phyloP scores from a whole-genome alignment of 2,329 filamentous ascomycete genomes.

The Sphaerostilbella broomeana region DNA sequence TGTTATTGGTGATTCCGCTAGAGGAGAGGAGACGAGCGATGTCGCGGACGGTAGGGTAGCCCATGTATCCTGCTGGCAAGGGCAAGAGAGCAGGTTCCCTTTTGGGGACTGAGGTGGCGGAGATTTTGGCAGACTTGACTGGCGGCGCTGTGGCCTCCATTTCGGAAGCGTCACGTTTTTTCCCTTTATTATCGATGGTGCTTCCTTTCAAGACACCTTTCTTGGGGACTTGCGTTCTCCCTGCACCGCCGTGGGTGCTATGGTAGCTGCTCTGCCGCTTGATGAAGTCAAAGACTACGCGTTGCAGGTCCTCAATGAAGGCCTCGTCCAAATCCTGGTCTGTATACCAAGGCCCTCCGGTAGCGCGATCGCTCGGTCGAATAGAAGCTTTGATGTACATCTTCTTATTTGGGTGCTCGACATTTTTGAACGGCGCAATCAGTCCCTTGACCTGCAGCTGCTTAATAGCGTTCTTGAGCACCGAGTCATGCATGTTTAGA shows the following conservation, averaged over 20 bases:
- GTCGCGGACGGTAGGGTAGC: conserved; percentile 73
- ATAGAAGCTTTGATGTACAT: conserved; percentile 92
- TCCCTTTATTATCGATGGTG: conserved; percentile 35
- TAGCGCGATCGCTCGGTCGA: conserved; percentile 80
- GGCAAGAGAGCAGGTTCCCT: conserved; percentile 41
- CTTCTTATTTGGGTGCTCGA: conserved; percentile 84
- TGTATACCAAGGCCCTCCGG: conserved; percentile 90
- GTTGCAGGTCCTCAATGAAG: conserved; percentile 72
- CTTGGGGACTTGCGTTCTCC: conserved; percentile 43
- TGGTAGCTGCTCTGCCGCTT: conserved; percentile 65
- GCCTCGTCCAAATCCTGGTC: conserved; percentile 84
- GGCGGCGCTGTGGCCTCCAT: conserved; percentile 19
- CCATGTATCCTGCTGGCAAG: conserved; percentile 59
- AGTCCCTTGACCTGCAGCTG: conserved; percentile 73
- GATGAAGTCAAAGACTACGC: conserved; percentile 67
- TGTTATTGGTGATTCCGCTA: conserved; percentile 64
- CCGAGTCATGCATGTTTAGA: conserved; percentile 76
- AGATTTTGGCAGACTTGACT: conserved; percentile 19
- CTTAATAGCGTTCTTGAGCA: conserved; percentile 76
- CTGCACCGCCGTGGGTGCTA: conserved; percentile 29
- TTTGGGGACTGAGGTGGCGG: conserved; percentile 16
- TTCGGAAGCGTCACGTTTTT: conserved; percentile 44
- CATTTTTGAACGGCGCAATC: conserved; percentile 84
- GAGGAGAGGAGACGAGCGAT: conserved; percentile 69
- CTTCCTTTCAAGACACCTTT: conserved; percentile 49